Conservation (phyloP, 352 stramenopile species). For the Phytophthora pinifolia region DNA sequence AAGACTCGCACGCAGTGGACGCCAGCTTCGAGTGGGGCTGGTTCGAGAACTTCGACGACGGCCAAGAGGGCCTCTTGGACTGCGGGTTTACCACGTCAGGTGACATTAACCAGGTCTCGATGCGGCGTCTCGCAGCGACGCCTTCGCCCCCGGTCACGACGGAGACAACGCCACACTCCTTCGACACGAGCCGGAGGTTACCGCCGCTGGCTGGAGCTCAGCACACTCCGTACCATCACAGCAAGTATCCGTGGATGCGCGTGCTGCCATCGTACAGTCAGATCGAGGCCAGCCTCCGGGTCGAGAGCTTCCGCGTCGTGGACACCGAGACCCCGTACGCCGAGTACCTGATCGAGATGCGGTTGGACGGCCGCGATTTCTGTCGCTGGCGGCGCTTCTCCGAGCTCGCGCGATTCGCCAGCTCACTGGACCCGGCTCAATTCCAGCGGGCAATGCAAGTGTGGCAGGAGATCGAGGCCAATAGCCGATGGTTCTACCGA, state of each 20-base stretch:
- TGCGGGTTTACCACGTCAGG: slow-evolving; percentile 13
- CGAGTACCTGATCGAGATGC: slow-evolving; percentile 81
- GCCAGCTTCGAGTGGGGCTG: slow-evolving; percentile 69
- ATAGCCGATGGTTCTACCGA: slow-evolving; percentile 80
- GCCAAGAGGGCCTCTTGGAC: slow-evolving; percentile 28
- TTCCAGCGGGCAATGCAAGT: slow-evolving; percentile 51
- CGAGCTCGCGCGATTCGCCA: slow-evolving; percentile 64
- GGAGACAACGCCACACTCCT: slow-evolving; percentile 50
- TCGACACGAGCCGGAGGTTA: slow-evolving; percentile 78
- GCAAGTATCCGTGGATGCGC: slow-evolving; percentile 64
- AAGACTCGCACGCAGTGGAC: too few species aligned
- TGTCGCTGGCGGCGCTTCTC: slow-evolving; percentile 79
- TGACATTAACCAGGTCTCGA: slow-evolving; percentile 33
- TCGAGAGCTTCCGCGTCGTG: slow-evolving; percentile 84
- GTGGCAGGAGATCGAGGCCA: slow-evolving; percentile 58
- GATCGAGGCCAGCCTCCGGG: slow-evolving; percentile 76
- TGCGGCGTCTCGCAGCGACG: slow-evolving; percentile 35
- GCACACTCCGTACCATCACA: slow-evolving; percentile 64
- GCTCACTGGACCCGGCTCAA: slow-evolving; percentile 49
- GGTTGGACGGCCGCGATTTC: slow-evolving; percentile 72
- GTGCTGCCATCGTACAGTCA: slow-evolving; percentile 68
- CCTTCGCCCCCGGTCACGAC: slow-evolving; percentile 34
- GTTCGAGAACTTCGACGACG: slow-evolving; percentile 84
- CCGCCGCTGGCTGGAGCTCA: slow-evolving; percentile 50
- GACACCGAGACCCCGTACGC: slow-evolving; percentile 57